Evolutionary conservation across 768 basidiomycete genomes (phyloP).

Genomic region (Xerocomellus chrysenteron): DNA sequence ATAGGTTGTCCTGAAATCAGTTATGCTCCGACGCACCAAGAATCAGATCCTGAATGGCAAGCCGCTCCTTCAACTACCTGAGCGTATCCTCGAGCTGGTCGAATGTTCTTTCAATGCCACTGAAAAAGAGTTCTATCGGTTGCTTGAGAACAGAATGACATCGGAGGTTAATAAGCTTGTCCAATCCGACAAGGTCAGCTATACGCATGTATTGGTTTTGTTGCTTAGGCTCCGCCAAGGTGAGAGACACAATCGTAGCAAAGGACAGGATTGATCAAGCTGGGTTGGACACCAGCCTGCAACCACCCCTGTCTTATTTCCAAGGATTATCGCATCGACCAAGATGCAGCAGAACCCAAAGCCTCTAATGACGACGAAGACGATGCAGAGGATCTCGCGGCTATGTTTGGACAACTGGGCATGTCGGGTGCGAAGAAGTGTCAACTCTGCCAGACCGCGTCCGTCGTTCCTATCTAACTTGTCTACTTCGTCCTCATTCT

Average conservation of each 20-base stretch:
- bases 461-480: constrained; percentile 27
- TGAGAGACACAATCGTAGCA: constrained; percentile 27
- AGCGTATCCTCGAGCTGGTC: constrained; percentile 65
- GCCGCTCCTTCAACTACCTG: constrained; percentile 77
- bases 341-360: constrained; percentile 73
- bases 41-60: constrained; percentile 72
- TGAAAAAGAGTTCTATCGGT: constrained; percentile 78
- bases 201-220: constrained; percentile 68
- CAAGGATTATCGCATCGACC: constrained; percentile 70
- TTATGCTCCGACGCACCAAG: constrained; percentile 91
- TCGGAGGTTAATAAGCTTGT: constrained; percentile 67
- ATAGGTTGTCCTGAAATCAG: constrained; percentile 74
- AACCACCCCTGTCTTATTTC: constrained; percentile 85
- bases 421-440: constrained; percentile 64
- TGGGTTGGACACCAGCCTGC: constrained; percentile 56
- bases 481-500: not conserved
- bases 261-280: not conserved
- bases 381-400: constrained; percentile 73
- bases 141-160: constrained; percentile 67
- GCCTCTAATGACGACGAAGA: constrained; percentile 50
- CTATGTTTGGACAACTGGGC: constrained; percentile 67
- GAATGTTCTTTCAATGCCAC: constrained; percentile 74
- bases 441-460: constrained; percentile 74
- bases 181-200: constrained; percentile 50
- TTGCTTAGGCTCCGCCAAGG: constrained; percentile 89